Percentiles rank a stretch among this genome's conserved stretches.
These are phyloP conservation scores for Digitaria exilis DNA, from an alignment of 202 grass and related monocot species.

Conservation along the genomic window DNA sequence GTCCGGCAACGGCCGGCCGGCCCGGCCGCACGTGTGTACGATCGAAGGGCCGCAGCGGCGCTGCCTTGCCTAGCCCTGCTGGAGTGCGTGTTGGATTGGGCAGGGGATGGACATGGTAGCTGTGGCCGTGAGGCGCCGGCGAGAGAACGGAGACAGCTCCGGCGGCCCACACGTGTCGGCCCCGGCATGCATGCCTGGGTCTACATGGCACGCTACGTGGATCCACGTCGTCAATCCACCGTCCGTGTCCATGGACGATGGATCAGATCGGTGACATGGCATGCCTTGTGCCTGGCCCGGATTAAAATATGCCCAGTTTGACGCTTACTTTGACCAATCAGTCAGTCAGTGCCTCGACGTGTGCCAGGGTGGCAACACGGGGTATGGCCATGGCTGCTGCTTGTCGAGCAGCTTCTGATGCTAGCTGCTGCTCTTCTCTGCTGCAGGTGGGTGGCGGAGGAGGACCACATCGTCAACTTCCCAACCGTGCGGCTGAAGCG, in stretches of 20 bases:
- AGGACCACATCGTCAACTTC: slow-evolving; percentile 93
- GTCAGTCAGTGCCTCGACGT: background rate
- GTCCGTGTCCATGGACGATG: too few relatives aligned
- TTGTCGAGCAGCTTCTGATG: background rate
- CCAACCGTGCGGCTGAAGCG: slow-evolving; percentile 91
- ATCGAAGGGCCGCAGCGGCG: too few relatives aligned
- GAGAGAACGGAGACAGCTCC: background rate
- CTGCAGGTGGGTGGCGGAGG: slow-evolving; percentile 88
- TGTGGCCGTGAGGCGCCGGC: too few relatives aligned
- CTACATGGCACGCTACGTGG: background rate
- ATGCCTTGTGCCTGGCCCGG: slow-evolving; percentile 17
- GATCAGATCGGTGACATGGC: slow-evolving; percentile 33
- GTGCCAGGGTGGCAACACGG: background rate
- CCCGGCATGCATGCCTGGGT: background rate
- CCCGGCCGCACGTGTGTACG: too few relatives aligned
- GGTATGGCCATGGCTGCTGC: slow-evolving; percentile 12
- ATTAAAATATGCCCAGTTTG: slow-evolving; percentile 21
- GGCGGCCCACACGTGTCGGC: slow-evolving; percentile 5
- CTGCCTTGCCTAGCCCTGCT: too few relatives aligned
- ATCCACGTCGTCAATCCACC: too few relatives aligned
- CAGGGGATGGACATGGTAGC: too few relatives aligned
- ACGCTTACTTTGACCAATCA: slow-evolving; percentile 26
- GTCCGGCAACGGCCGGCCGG: too few relatives aligned
- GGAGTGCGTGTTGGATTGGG: too few relatives aligned
- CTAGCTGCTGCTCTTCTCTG: background rate